phyloP scores from a whole-genome alignment of 2,329 filamentous ascomycete genomes.

The Incumbomyces delicatus region DNA sequence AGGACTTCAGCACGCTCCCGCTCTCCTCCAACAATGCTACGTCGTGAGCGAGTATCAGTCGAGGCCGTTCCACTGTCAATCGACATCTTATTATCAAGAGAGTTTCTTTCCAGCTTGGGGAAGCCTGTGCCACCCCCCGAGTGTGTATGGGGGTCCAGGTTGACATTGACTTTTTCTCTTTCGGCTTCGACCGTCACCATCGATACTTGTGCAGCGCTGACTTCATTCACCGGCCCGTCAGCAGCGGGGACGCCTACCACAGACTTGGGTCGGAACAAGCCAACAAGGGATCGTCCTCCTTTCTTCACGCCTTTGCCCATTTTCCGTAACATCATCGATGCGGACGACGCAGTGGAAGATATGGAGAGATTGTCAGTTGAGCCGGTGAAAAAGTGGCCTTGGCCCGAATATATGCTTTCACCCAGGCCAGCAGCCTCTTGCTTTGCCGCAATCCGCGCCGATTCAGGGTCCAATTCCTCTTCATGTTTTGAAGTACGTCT shows the following conservation, averaged over 20 bases:
- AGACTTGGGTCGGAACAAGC: constrained; percentile 90
- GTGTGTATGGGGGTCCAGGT: constrained; percentile 56
- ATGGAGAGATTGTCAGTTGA: constrained; percentile 80
- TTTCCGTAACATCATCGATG: constrained; percentile 61
- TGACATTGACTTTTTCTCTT: constrained; percentile 71
- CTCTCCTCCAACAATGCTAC: constrained; percentile 86
- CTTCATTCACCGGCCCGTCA: constrained; percentile 54
- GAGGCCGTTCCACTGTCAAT: constrained; percentile 26
- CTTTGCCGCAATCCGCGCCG: constrained; percentile 79
- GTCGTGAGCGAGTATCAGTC: constrained; percentile 51
- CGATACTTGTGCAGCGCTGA: constrained; percentile 74
- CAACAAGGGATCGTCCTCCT: constrained; percentile 78
- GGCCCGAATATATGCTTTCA: constrained; percentile 83
- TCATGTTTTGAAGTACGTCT: constrained; percentile 54
- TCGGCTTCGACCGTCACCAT: constrained; percentile 96
- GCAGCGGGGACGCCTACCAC: constrained; percentile 66
- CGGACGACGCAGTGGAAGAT: constrained; percentile 39
- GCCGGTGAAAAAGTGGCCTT: constrained; percentile 71
- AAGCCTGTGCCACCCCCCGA: constrained; percentile 66
- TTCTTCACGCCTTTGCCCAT: constrained; percentile 99
- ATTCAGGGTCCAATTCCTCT: constrained; percentile 75
- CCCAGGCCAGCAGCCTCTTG: constrained; percentile 90
- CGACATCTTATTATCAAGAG: constrained; percentile 53
- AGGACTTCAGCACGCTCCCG: constrained; percentile 83
- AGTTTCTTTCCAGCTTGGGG: constrained; percentile 74